Conservation (phyloP, 352 stramenopile species). For the Pythium aristosporum region DNA sequence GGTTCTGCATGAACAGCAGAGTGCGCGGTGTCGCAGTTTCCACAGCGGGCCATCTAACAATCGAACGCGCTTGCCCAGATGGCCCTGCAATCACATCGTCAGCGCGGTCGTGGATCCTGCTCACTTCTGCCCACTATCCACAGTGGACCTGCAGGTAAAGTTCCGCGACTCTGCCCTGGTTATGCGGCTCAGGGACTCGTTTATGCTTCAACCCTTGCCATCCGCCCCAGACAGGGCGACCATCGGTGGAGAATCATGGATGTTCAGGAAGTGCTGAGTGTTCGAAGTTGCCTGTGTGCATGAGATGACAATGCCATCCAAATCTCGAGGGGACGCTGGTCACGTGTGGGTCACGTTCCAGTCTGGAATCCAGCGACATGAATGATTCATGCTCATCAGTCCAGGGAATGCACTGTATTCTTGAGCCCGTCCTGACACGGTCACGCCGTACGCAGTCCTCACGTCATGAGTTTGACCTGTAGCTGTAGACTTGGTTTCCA, state of each 20-base stretch:
- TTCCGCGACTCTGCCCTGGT: background rate
- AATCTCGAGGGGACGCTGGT: background rate
- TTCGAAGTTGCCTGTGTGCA: background rate
- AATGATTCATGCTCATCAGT: too few relatives aligned
- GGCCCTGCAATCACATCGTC: constrained; percentile 5
- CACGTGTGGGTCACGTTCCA: too few relatives aligned
- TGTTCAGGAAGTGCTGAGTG: background rate
- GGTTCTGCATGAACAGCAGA: too few relatives aligned
- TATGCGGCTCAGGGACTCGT: background rate
- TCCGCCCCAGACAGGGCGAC: background rate
- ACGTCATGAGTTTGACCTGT: background rate
- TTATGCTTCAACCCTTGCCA: background rate
- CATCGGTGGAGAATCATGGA: background rate
- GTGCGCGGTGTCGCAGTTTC: background rate
- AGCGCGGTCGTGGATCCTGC: constrained; percentile 3
- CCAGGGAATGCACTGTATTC: too few relatives aligned
- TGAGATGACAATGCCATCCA: background rate
- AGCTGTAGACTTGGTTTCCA: background rate
- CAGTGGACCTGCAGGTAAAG: background rate
- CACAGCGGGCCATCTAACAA: background rate
- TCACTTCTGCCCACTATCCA: constrained; percentile 1
- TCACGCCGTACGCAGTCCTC: background rate
- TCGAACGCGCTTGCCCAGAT: background rate
- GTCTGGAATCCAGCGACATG: background rate
- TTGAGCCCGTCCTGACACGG: background rate